These are phyloP conservation scores for Neurospora tetraspora DNA, from an alignment of 495 filamentous ascomycete species.

Conservation along the genomic window DNA sequence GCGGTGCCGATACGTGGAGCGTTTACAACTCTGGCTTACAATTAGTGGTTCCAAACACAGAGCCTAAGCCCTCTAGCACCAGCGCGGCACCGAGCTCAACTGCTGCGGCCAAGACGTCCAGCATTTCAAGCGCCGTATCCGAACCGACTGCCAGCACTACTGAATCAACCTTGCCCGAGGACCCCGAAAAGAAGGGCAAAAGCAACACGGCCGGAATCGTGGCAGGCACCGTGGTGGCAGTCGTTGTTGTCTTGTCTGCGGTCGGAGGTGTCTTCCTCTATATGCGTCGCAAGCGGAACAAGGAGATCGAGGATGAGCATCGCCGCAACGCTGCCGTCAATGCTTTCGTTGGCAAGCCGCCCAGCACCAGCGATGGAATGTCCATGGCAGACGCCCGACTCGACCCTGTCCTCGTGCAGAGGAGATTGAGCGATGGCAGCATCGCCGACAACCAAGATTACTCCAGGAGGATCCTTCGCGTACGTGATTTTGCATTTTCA, in stretches of 20 bases:
- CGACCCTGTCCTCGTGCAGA: conserved; percentile 77
- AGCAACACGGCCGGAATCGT: conserved; percentile 60
- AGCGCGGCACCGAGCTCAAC: background rate
- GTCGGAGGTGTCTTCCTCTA: conserved; percentile 63
- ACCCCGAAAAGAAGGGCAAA: conserved; percentile 30
- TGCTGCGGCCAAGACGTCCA: conserved; percentile 13
- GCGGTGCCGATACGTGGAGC: conserved; percentile 33
- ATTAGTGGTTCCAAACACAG: too few species aligned
- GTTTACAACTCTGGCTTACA: too few species aligned
- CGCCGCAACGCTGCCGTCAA: conserved; percentile 61
- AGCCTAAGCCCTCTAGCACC: background rate
- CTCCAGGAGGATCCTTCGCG: conserved; percentile 89
- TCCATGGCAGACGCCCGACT: conserved; percentile 75
- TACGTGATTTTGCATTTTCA: conserved; percentile 27
- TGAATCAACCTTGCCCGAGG: conserved; percentile 19
- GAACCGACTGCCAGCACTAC: conserved; percentile 8
- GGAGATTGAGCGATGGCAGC: conserved; percentile 89
- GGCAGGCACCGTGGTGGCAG: conserved; percentile 77
- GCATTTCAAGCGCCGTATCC: conserved; percentile 2
- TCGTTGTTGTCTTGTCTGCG: conserved; percentile 57
- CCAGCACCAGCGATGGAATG: conserved; percentile 42
- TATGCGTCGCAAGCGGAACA: conserved; percentile 61
- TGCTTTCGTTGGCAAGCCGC: conserved; percentile 54
- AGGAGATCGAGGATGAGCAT: conserved; percentile 70
- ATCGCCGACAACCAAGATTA: conserved; percentile 98